Base-by-base conservation (phyloP, 805 yeast species). In the Cyberlindnera misumaiensis region DNA sequence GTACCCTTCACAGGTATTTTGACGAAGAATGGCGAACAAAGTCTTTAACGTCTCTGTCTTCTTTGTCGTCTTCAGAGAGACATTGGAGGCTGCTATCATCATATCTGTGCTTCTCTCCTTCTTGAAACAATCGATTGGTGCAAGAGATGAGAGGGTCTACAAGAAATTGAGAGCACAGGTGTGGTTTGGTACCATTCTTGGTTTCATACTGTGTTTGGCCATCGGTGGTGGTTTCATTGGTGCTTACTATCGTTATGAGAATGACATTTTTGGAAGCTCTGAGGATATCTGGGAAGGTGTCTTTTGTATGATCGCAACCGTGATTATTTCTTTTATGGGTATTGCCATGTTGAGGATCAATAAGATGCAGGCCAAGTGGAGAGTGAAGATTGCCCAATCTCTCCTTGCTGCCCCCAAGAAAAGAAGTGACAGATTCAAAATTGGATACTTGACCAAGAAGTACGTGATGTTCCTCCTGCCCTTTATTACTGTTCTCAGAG, bases 211-310 rank as follows among this genome's bases (percentile, higher is more conserved):
- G 36, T 90, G 97, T 81, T 54, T 90, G 35, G 71, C 77, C 40
- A 68, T 90, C 46, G 98, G 98, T 61, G 82, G 84, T 64, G 95
- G 88, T 40, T 89, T 90, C 65, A 89, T 90, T 59, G 98, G 95
- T 62, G 88, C 87, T 17, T 90, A 86, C 68, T 90, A 90, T 60
- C 65, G 83, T 28, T 70, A 83, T 36, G 80, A 82, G 47, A 75
- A 75, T 38, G 94, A 90, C 73, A 74, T 90, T 47, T 90, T 96
- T 84, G 71, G 90, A 36, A 58, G 61, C 11, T 78, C 95, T 15
- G 98, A 90, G 62, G 97, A 90, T 61, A 62, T 90, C 42, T 90
- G 97, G 97, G 98, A 90, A 73, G 97, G 97, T 68, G 71, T 86
- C 41, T 88, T 90, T 60, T 85, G 94, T 64, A 66, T 90, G 49